Base-by-base conservation (phyloP, 129 eudicot species). In the Pulicaria dysenterica region DNA sequence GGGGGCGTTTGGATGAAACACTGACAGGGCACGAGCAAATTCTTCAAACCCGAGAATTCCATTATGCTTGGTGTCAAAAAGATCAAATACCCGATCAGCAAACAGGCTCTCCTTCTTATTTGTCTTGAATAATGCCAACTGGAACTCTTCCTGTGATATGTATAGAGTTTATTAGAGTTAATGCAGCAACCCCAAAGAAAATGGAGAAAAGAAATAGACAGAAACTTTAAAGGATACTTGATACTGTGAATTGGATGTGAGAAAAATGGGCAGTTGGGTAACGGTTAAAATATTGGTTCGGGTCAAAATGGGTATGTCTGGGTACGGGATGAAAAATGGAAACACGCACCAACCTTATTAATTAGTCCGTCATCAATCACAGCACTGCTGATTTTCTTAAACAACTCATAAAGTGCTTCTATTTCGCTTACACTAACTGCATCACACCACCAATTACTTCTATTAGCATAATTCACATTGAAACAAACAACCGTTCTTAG, bases 21-120 rank as follows among this genome's bases (percentile, higher is more conserved):
- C 89, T n/a, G 92, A 87, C 58, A 87, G 89, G 38, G 89, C 89
- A 75, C 85, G 85, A 3, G 92, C 86, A 81, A 87, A 87, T 77
- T 84, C 92, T 62, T 87, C 89, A 31, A 87, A 87, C 45, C 78
- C 92, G 61, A 87, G 79, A 62, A 81, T 81, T 54, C 89, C 92
- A 24, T 87, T 87, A 63, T 87, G 92, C 81, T 87, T 84, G 56
- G 79, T 87, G 77, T 87, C 92, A 64, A 87, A 87, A 81, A 87
- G 67, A 81, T 87, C 92, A 46, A 87, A 87, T 48, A 88, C 94
- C 83, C 89, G 78, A 76, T 84, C 94, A 58, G 94, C 94, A 74
- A 85, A 87, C 48, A 85, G 64, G 79, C 94, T 84, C 77, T 82
- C 87, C 83, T 87, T 84, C 59, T 80, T 82, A 73, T 84, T 87